Base-by-base conservation (phyloP, 164 flowering plant species). In the Macadamia tetraphylla region DNA sequence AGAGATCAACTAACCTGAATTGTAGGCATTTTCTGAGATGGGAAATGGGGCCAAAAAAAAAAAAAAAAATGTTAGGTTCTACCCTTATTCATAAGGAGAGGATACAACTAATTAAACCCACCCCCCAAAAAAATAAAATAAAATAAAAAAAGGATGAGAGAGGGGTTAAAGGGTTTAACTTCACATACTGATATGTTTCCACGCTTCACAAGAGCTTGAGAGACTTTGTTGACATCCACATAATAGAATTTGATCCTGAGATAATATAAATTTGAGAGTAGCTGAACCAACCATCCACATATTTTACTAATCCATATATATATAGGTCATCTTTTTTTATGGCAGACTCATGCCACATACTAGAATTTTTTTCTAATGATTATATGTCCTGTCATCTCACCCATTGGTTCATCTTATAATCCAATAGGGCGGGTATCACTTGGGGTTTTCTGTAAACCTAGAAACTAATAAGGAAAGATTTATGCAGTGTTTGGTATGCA, bases 221-320 rank as follows among this genome's bases (percentile, higher is more conserved):
- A 81, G 17, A 94, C 98, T 15, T 82, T 94, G 80, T 94, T 94
- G 67, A 94, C 98, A 76, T 94, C 97, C 83, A 94, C 97, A 29
- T 18, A 85, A 68, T 85, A 94, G 64, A 91, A 88, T 64, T 85
- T 87, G 29, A 86, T 15, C 74, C 98, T 90, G 77, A 35, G 40
- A 35, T 6, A 18, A 55, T 60, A 46, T 15, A 52, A 67, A 52
- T 44, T 40, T 9, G 1, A 11, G 29, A 59, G 14, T 40, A 31
- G 23, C 0, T 23, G 23, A 23, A 23, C 23, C 23, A 23, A 23
- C 23, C 0, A 23, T 23, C 23, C 23, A 23, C 23, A 23, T 23
- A 23, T 23, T 23, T 23, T 23, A 23, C 23, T 23, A 23, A 23
- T 23, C 23, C 23, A 23, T 23, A 23, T 23, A 23, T 23, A 43